These are phyloP conservation scores for Phytophthora capsici DNA, from an alignment of 352 stramenopile species.

Conservation along the genomic window DNA sequence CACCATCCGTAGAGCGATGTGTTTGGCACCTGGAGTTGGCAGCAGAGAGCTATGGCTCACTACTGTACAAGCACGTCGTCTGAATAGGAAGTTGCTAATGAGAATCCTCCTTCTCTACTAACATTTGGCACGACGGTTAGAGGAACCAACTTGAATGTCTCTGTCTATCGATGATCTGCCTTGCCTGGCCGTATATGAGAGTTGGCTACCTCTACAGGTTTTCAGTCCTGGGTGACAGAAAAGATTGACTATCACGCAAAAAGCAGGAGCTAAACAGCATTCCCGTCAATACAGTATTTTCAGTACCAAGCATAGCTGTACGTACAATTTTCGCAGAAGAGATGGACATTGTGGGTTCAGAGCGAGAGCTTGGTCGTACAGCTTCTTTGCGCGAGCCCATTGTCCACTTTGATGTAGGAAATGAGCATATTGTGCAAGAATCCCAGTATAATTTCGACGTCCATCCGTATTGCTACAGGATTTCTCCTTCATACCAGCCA, in stretches of 20 bases:
- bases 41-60: background rate
- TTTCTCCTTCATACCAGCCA: constrained; percentile 1
- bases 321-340: constrained; percentile 32
- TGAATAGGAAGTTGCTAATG: too few species aligned
- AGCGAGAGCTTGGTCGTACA: constrained; percentile 24
- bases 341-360: constrained; percentile 17
- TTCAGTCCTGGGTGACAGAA: constrained; percentile 3
- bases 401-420: constrained; percentile 22
- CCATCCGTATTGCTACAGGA: background rate
- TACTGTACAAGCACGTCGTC: too few species aligned
- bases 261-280: constrained; percentile 23
- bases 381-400: constrained; percentile 16
- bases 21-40: constrained; percentile 11
- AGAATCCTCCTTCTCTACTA: too few species aligned
- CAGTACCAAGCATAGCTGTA: background rate
- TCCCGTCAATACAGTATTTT: too few species aligned
- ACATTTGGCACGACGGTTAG: too few species aligned
- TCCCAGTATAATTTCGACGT: background rate
- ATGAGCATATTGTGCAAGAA: constrained; percentile 25
- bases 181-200: too few species aligned
- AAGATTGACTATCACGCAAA: constrained; percentile 22
- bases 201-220: background rate
- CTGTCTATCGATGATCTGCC: too few species aligned
- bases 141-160: too few species aligned
- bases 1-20: constrained; percentile 33